Percentiles rank a stretch among this genome's conserved stretches.
Evolutionary conservation across 2,329 filamentous ascomycete genomes (phyloP).

Genomic region (Pseudopithomyces chartarum): DNA sequence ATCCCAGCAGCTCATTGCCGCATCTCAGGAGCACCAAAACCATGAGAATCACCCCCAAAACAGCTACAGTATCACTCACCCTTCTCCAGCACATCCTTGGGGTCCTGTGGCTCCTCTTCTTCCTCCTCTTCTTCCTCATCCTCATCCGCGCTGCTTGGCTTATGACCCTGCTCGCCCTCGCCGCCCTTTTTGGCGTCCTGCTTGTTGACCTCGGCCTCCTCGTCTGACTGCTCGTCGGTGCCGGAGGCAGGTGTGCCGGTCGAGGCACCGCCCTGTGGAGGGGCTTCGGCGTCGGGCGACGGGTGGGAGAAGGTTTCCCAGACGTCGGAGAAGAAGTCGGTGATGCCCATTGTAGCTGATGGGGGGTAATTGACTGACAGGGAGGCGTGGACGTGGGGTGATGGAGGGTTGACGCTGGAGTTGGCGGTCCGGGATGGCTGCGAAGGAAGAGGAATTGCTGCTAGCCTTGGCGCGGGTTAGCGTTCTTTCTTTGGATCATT

Average conservation of each 20-base stretch:
- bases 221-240: conserved; percentile 49
- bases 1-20: conserved; percentile 1
- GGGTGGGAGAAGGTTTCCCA: conserved; percentile 65
- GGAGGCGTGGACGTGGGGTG: conserved; percentile 25
- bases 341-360: conserved; percentile 61
- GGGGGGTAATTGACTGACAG: conserved; percentile 38
- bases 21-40: not conserved
- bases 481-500: not conserved
- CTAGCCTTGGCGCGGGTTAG: conserved; percentile 7
- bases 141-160: conserved; percentile 57
- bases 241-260: conserved; percentile 46
- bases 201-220: conserved; percentile 51
- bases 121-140: conserved; percentile 82
- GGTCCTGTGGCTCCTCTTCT: conserved; percentile 70
- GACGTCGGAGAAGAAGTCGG: conserved; percentile 67
- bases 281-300: conserved; percentile 52
- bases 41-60: not conserved
- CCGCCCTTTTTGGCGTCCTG: conserved; percentile 46
- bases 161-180: conserved; percentile 55
- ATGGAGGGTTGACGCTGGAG: conserved; percentile 25
- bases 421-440: conserved; percentile 9
- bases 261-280: conserved; percentile 47
- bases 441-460: conserved; percentile 13
- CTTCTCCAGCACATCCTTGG: conserved; percentile 87
- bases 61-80: conserved; percentile 65